These are phyloP conservation scores for Beta macrorhiza DNA, from an alignment of 179 eudicot genomes.

Conservation along the genomic window DNA sequence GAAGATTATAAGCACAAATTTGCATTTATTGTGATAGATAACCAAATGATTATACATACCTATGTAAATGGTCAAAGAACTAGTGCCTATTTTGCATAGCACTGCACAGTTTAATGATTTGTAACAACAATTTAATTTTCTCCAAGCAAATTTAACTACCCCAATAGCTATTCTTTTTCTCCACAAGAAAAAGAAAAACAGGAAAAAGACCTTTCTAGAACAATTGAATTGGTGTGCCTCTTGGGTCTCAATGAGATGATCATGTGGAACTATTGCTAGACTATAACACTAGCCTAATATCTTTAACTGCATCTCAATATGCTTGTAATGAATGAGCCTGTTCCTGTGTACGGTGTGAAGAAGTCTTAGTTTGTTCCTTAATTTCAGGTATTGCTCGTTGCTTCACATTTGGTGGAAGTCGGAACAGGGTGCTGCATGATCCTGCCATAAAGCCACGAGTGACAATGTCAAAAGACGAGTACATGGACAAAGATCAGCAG, in stretches of 20 bases:
- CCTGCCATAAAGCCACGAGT: slow-evolving; percentile 66
- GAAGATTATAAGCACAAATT: background rate
- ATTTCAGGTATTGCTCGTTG: slow-evolving; percentile 92
- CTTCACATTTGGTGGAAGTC: slow-evolving; percentile 97
- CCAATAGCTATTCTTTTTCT: background rate
- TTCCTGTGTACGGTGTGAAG: background rate
- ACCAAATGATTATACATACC: background rate
- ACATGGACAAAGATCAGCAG: slow-evolving; percentile 79
- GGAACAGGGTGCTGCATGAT: slow-evolving; percentile 71
- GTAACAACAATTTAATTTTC: background rate
- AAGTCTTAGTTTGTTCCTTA: background rate
- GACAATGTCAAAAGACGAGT: slow-evolving; percentile 72
- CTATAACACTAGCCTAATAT: background rate
- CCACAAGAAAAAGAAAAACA: background rate
- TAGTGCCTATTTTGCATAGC: background rate
- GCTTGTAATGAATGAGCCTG: background rate
- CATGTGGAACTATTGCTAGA: background rate
- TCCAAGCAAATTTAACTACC: background rate
- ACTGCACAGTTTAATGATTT: background rate
- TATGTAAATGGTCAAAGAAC: background rate
- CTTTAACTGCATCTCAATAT: background rate
- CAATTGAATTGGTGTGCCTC: too few species aligned
- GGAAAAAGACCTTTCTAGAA: too few species aligned
- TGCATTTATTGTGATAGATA: background rate
- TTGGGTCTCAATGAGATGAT: background rate